Evolutionary conservation across 345 rosid genomes (phyloP), one percentile per base, ranked within the genome.

Genomic region (Populus alba): DNA sequence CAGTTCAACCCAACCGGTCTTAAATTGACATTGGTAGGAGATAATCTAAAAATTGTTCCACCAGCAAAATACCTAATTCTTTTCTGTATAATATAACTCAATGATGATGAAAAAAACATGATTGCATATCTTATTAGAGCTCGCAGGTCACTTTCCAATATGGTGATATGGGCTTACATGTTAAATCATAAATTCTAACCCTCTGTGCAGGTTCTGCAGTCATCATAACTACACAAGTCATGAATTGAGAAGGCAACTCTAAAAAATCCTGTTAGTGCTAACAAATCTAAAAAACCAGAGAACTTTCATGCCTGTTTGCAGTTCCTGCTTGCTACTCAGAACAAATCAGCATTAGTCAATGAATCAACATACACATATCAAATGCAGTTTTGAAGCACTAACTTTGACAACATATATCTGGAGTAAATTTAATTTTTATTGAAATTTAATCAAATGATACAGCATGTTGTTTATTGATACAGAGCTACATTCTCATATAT

Each of bases 401-500:
- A 29, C 9, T 20, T 20, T 38, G 41, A 22, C 66, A 57, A 12
- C 29, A n/a, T 25, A 59, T 59, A 23, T n/a, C 63, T 9, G 31
- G 7, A 35, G 23, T 37, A 23, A 39, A 57, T 37, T 55, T 10
- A 61, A 17, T 16, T 59, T 45, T 33, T 25, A 70, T 69, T 72
- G 33, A 29, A 45, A 33, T 62, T 45, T 41, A 68, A 47, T 77
- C 33, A 73, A 73, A 81, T 39, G 57, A 66, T 80, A 67, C 78
- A 77, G 22, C 5, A 65, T 13, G 20, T 72, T 43, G 22, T 37
- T 77, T 79, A 69, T 65, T 65, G 69, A 47, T 77, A 69, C 65
- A 78, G 57, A 37, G 79, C 72, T 55, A 63, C 62, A 68, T 43
- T 70, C 31, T 72, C 57, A 38, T 31, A 66, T n/a, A 23, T 45